phyloP scores from a whole-genome alignment of 2,329 filamentous ascomycete genomes.

The Diplodia sapinea region DNA sequence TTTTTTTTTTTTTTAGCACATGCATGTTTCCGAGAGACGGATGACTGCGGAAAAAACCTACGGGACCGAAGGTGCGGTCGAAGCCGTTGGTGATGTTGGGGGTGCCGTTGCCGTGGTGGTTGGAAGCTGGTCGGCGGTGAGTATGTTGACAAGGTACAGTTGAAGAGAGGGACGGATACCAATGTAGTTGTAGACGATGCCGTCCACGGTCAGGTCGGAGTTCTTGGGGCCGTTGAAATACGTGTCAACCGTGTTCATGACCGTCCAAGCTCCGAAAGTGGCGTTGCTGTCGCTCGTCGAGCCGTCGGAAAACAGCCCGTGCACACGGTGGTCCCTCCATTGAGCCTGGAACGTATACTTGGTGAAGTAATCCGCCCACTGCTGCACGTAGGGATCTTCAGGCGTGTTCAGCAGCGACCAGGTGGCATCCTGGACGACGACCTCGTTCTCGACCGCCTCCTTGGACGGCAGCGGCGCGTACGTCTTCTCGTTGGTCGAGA shows the following conservation, averaged over 20 bases:
- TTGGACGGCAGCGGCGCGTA: slow-evolving; percentile 60
- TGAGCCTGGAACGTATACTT: slow-evolving; percentile 68
- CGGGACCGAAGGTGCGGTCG: slow-evolving; percentile 69
- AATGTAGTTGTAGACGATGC: slow-evolving; percentile 70
- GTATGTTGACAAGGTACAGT: not conserved
- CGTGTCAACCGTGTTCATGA: slow-evolving; percentile 68
- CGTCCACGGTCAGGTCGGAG: slow-evolving; percentile 68
- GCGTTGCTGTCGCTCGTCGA: slow-evolving; percentile 57
- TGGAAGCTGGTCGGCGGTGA: slow-evolving; percentile 46
- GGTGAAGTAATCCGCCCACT: slow-evolving; percentile 67
- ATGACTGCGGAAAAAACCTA: slow-evolving; percentile 43
- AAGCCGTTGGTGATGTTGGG: slow-evolving; percentile 70
- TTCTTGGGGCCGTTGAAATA: slow-evolving; percentile 68
- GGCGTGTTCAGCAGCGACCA: slow-evolving; percentile 64
- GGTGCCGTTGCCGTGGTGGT: slow-evolving; percentile 67
- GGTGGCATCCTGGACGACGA: slow-evolving; percentile 67
- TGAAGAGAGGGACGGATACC: slow-evolving; percentile 33
- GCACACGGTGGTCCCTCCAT: slow-evolving; percentile 64
- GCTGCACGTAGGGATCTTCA: slow-evolving; percentile 60
- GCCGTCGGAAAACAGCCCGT: slow-evolving; percentile 62
- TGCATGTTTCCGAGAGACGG: accelerated
- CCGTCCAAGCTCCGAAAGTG: slow-evolving; percentile 66
- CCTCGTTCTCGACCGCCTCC: slow-evolving; percentile 50
- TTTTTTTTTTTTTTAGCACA: too few species aligned
- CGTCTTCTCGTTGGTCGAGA: slow-evolving; percentile 63